Percentiles rank a stretch among this genome's conserved stretches.
Conservation (phyloP, 2,329 filamentous ascomycete species). For the Pseudogymnoascus sp. region DNA sequence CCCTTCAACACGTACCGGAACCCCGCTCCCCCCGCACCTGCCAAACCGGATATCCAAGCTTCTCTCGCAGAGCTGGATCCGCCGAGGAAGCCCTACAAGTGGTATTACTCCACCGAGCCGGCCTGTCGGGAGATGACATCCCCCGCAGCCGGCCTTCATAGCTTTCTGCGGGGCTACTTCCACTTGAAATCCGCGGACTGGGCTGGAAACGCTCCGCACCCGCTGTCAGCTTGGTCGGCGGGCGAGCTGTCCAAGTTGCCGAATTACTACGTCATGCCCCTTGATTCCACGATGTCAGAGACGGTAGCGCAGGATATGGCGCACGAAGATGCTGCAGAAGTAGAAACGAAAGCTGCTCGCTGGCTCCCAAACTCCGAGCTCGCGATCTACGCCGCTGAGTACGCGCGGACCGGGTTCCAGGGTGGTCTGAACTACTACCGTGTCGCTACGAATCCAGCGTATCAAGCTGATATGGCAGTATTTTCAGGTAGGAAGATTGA, state of each 20-base stretch:
- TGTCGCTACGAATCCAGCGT: conserved; percentile 45
- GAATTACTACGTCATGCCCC: conserved; percentile 62
- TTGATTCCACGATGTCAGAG: conserved; percentile 40
- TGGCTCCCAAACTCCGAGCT: conserved; percentile 58
- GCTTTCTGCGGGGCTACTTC: conserved; percentile 60
- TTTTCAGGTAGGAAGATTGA: conserved; percentile 56
- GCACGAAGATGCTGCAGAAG: conserved; percentile 38
- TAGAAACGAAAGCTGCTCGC: conserved; percentile 28
- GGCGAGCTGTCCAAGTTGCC: conserved; percentile 53
- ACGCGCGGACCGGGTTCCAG: conserved; percentile 56
- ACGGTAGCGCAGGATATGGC: conserved; percentile 50
- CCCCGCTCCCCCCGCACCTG: conserved; percentile 18
- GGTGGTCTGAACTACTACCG: conserved; percentile 64
- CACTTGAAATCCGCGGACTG: conserved; percentile 60
- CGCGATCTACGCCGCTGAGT: conserved; percentile 54
- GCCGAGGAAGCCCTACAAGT: conserved; percentile 65
- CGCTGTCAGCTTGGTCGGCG: conserved; percentile 50
- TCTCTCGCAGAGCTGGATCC: conserved; percentile 45
- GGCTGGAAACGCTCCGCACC: conserved; percentile 46
- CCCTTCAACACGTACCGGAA: conserved; percentile 41
- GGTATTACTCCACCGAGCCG: conserved; percentile 49
- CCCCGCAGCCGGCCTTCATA: conserved; percentile 46
- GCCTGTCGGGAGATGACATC: conserved; percentile 43
- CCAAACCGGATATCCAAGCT: conserved; percentile 43
- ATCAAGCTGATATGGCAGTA: conserved; percentile 46